These are phyloP conservation scores for Coemansia asiatica DNA, from an alignment of 192 early-diverging fungal genomes.

Conservation along the genomic window DNA sequence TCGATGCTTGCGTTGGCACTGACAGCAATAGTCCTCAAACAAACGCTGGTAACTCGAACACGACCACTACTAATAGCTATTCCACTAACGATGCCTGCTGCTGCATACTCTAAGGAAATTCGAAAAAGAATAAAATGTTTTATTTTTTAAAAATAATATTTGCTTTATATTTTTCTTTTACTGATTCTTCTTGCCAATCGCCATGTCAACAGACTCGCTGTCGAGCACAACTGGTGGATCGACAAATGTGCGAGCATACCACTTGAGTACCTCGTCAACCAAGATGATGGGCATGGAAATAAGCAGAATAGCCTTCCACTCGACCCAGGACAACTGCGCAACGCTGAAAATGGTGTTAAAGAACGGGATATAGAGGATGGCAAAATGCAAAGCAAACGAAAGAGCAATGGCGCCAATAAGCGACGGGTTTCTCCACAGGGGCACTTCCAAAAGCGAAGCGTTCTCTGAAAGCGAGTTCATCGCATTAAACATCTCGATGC, in stretches of 20 bases:
- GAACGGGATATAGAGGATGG: constrained; percentile 97
- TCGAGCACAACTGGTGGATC: constrained; percentile 29
- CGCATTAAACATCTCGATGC: constrained; percentile 99
- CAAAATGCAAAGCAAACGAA: constrained; percentile 92
- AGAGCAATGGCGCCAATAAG: constrained; percentile 80
- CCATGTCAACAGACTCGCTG: neutral
- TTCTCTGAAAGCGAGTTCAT: constrained; percentile 97
- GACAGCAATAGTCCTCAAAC: neutral
- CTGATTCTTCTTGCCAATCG: too few relatives aligned
- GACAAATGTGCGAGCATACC: constrained; percentile 59
- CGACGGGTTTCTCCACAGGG: constrained; percentile 89
- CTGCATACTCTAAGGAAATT: too few relatives aligned
- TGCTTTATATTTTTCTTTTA: too few relatives aligned
- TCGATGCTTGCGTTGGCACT: neutral
- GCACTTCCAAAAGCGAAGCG: constrained; percentile 86
- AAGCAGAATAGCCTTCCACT: constrained; percentile 89
- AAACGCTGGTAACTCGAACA: neutral
- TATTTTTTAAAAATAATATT: too few relatives aligned
- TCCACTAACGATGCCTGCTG: too few relatives aligned
- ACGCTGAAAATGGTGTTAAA: constrained; percentile 91
- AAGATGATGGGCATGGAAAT: constrained; percentile 91
- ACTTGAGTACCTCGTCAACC: constrained; percentile 92
- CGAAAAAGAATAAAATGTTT: too few relatives aligned
- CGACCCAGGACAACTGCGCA: constrained; percentile 76
- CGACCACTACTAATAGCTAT: too few relatives aligned